Conservation (phyloP, 2,329 filamentous ascomycete species). For the Penicillium concentricum region DNA sequence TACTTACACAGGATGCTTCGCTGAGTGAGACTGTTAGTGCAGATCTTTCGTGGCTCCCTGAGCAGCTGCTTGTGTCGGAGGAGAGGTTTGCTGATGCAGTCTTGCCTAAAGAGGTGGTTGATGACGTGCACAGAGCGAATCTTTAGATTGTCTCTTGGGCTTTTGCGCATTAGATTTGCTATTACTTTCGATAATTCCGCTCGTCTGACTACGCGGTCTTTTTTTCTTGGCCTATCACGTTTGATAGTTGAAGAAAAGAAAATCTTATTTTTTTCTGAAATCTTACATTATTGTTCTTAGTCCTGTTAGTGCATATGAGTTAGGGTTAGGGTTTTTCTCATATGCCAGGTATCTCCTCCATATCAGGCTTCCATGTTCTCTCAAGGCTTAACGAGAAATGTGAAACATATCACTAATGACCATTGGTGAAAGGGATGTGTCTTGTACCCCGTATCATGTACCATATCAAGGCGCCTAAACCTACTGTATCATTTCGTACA, state of each 20-base stretch:
- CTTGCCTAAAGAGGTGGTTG: conserved; percentile 8
- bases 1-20: conserved; percentile 19
- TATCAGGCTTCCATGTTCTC: not conserved
- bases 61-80: conserved; percentile 29
- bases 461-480: not conserved
- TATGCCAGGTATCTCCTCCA: not conserved
- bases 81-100: conserved; percentile 19
- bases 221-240: not conserved
- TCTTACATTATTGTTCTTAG: not conserved
- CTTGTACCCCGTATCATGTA: not conserved
- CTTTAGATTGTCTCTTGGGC: conserved; percentile 3
- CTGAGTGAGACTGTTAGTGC: not conserved
- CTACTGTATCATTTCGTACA: not conserved
- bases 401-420: not conserved
- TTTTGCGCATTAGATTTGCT: not conserved
- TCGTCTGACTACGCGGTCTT: not conserved
- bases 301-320: not conserved
- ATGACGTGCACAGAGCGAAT: conserved; percentile 3
- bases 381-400: not conserved
- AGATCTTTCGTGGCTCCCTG: conserved; percentile 31
- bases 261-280: not conserved
- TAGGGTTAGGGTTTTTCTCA: not conserved
- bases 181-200: not conserved
- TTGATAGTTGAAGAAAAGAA: not conserved
- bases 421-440: not conserved